These are phyloP conservation scores for Scedosporium apiospermum DNA, from an alignment of 2,329 filamentous ascomycete genomes.

Conservation along the genomic window DNA sequence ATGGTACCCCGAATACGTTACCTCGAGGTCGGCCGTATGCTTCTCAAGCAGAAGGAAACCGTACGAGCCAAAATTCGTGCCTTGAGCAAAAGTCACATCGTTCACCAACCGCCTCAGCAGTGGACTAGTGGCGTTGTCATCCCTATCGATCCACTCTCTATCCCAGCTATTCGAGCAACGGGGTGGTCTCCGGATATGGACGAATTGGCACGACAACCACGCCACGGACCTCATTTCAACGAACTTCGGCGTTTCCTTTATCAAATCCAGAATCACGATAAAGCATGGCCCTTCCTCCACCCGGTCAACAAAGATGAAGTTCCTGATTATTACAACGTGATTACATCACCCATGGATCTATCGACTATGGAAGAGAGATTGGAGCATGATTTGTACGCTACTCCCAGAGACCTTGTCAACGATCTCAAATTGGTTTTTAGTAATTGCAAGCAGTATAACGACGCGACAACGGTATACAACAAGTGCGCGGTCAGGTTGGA, in stretches of 20 bases:
- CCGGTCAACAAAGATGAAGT: slow-evolving; percentile 95
- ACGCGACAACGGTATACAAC: slow-evolving; percentile 86
- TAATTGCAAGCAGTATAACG: slow-evolving; percentile 95
- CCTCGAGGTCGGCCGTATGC: slow-evolving; percentile 84
- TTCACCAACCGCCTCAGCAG: slow-evolving; percentile 75
- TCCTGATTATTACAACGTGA: slow-evolving; percentile 95
- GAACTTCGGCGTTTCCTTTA: slow-evolving; percentile 87
- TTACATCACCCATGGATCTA: slow-evolving; percentile 95
- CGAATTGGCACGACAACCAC: slow-evolving; percentile 84
- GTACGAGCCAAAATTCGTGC: slow-evolving; percentile 92
- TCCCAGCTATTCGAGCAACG: slow-evolving; percentile 83
- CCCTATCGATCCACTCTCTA: slow-evolving; percentile 74
- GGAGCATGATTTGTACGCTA: slow-evolving; percentile 84
- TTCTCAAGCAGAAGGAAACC: slow-evolving; percentile 93
- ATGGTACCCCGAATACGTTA: slow-evolving; percentile 96
- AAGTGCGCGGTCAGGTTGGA: slow-evolving; percentile 91
- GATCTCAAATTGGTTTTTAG: slow-evolving; percentile 86
- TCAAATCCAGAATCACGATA: slow-evolving; percentile 86
- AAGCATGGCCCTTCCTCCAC: slow-evolving; percentile 88
- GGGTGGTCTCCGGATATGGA: slow-evolving; percentile 99
- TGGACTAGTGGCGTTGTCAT: slow-evolving; percentile 64
- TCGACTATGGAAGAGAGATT: slow-evolving; percentile 93
- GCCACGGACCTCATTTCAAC: slow-evolving; percentile 93
- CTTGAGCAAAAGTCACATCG: slow-evolving; percentile 77
- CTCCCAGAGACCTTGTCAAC: slow-evolving; percentile 82